Conservation (phyloP, 768 basidiomycete genomes). For the Pleurotus djamor region DNA sequence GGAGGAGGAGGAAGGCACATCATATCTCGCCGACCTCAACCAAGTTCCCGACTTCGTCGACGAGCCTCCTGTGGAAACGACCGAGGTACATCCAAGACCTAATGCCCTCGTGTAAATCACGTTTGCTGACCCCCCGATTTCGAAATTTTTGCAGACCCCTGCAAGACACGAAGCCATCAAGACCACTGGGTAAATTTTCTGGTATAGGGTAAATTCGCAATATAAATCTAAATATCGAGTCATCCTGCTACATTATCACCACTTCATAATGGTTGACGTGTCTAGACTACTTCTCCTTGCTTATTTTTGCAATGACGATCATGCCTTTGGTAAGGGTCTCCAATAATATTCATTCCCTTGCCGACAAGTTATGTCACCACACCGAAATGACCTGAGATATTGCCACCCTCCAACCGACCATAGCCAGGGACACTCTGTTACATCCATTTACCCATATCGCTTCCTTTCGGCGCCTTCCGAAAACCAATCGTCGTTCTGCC, state of each 20-base stretch:
- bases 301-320: not conserved
- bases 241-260: not conserved
- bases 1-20: slow-evolving; percentile 86
- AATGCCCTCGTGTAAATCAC: not conserved
- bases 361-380: not conserved
- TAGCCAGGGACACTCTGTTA: not conserved
- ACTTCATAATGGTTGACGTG: slow-evolving; percentile 1
- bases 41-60: slow-evolving; percentile 94
- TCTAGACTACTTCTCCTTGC: not conserved
- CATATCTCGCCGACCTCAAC: slow-evolving; percentile 84
- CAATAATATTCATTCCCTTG: not conserved
- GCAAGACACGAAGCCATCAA: slow-evolving; percentile 52
- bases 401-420: not conserved
- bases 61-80: slow-evolving; percentile 71
- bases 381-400: too few species aligned
- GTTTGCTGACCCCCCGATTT: not conserved
- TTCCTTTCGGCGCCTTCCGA: slow-evolving; percentile 48
- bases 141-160: slow-evolving; percentile 29
- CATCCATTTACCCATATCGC: slow-evolving; percentile 57
- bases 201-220: slow-evolving; percentile 10
- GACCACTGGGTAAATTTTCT: slow-evolving; percentile 37
- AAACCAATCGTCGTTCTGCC: slow-evolving; percentile 76
- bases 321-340: not conserved
- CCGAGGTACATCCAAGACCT: slow-evolving; percentile 44
- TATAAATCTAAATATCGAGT: not conserved